A percentile compares a stretch with the other conserved stretches of the same genome.
phyloP scores from a whole-genome alignment of 2,329 filamentous ascomycete genomes.

The Incumbomyces delicatus region DNA sequence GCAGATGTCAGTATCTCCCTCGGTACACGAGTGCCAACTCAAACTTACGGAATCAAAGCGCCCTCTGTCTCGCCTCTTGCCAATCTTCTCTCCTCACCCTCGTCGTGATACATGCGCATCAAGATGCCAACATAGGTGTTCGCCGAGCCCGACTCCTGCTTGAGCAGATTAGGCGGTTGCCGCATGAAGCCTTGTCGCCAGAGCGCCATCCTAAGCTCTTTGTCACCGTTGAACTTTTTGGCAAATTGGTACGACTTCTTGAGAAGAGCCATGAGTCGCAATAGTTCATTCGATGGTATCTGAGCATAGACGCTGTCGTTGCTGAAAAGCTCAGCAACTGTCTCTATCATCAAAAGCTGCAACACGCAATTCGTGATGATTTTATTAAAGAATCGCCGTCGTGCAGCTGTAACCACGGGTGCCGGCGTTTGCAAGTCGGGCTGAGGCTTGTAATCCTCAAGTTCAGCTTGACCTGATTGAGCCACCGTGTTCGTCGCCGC shows the following conservation, averaged over 20 bases:
- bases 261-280: slow-evolving; percentile 84
- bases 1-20: slow-evolving; percentile 17
- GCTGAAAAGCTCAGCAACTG: slow-evolving; percentile 95
- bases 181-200: slow-evolving; percentile 99
- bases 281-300: slow-evolving; percentile 80
- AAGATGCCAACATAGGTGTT: slow-evolving; percentile 93
- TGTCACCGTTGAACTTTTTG: slow-evolving; percentile 94
- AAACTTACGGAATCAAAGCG: slow-evolving; percentile 69
- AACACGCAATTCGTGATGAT: slow-evolving; percentile 98
- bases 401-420: slow-evolving; percentile 82
- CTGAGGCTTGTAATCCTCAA: slow-evolving; percentile 82
- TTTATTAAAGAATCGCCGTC: slow-evolving; percentile 93
- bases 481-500: slow-evolving; percentile 23
- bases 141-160: slow-evolving; percentile 88
- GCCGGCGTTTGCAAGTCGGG: slow-evolving; percentile 74
- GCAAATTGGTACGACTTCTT: slow-evolving; percentile 97
- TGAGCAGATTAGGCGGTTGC: slow-evolving; percentile 91
- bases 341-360: slow-evolving; percentile 98
- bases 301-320: slow-evolving; percentile 90
- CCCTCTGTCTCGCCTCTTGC: slow-evolving; percentile 76
- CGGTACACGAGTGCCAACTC: neutral
- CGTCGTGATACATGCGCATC: slow-evolving; percentile 94
- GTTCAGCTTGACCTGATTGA: slow-evolving; percentile 24
- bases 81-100: slow-evolving; percentile 67
- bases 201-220: slow-evolving; percentile 83